Base-by-base conservation (phyloP, 495 filamentous ascomycete genomes). In the Xylaria venustula region DNA sequence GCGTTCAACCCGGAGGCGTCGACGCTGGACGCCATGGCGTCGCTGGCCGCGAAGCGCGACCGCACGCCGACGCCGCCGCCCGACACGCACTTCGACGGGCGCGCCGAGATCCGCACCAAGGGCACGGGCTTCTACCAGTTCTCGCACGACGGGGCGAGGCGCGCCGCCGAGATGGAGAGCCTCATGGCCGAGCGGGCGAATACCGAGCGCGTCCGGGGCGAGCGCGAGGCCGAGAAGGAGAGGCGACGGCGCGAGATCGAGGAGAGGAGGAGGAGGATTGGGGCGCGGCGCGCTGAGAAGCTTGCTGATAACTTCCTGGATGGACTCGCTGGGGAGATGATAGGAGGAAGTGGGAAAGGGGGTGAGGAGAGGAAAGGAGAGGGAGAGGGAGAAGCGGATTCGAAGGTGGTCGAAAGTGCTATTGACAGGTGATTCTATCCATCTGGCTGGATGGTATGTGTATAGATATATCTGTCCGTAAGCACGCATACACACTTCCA, bases 51-150 rank as follows among this genome's bases (percentile, higher is more conserved):
- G 58, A 87, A 88, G 66, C 79, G 92, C 19, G 92, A 97, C 71
- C 80, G 85, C 26, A 85, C 83, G 47, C 71, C 84, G 11, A 96
- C 92, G 48, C 92, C 92, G 54, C 91, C 92, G 20, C 85, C 85
- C 12, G 82, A 86, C 47, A 75, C 75, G 71, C 95, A 98, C 71
- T 98, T 97, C 73, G 88, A 97, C 75, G 90, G 91, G 0, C 83
- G 79, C 58, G 78, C 75, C 54, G 94, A 98, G 80, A 86, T 94
- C 30, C 78, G 94, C 51, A 90, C 85, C 40, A 93, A 93, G 68
- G 95, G 94, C 0, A 88, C 89, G 7, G 95, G 92, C 0, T 98
- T 97, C 71, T 97, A 92, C 71, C 81, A 82, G 32, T 98, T 98
- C 69, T 89, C 86, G 25, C 79, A 75, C 62, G 88, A 96, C 71